A percentile compares a stretch with the other conserved stretches of the same genome.
These are phyloP conservation scores for Berkeleyomyces basicola DNA, from an alignment of 2,329 filamentous ascomycete species.

Conservation along the genomic window DNA sequence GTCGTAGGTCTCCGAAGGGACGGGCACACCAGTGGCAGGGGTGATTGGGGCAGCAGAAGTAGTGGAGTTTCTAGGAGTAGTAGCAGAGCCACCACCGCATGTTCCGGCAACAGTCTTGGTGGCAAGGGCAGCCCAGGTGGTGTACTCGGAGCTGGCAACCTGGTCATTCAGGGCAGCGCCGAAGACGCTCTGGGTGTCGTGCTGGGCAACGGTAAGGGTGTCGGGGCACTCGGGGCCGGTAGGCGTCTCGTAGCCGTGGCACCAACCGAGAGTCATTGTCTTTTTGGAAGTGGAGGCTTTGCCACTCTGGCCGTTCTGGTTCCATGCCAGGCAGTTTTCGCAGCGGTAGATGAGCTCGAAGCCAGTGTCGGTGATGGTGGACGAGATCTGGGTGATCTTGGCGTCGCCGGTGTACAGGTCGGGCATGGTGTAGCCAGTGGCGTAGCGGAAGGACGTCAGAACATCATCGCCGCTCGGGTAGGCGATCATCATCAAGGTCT, in stretches of 20 bases:
- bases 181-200: constrained; percentile 31
- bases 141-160: constrained; percentile 19
- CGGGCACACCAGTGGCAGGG: not conserved
- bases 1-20: constrained; percentile 24
- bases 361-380: constrained; percentile 37
- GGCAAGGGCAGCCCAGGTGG: constrained; percentile 28
- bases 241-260: constrained; percentile 30
- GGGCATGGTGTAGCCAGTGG: constrained; percentile 41
- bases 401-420: constrained; percentile 44
- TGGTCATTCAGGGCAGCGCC: constrained; percentile 25
- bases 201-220: constrained; percentile 32
- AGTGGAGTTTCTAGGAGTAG: not conserved
- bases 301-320: constrained; percentile 29
- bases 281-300: constrained; percentile 29
- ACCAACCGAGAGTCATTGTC: constrained; percentile 36
- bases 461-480: constrained; percentile 38
- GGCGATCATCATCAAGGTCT: constrained; percentile 39
- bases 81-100: constrained; percentile 18
- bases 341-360: constrained; percentile 35
- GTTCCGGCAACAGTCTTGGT: constrained; percentile 24
- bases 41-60: constrained; percentile 20
- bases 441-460: constrained; percentile 40
- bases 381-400: constrained; percentile 42
- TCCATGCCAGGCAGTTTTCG: constrained; percentile 28
- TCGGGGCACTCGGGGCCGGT: constrained; percentile 27